Conservation (phyloP, 2,329 filamentous ascomycete genomes). For the Simplicillium sp. region DNA sequence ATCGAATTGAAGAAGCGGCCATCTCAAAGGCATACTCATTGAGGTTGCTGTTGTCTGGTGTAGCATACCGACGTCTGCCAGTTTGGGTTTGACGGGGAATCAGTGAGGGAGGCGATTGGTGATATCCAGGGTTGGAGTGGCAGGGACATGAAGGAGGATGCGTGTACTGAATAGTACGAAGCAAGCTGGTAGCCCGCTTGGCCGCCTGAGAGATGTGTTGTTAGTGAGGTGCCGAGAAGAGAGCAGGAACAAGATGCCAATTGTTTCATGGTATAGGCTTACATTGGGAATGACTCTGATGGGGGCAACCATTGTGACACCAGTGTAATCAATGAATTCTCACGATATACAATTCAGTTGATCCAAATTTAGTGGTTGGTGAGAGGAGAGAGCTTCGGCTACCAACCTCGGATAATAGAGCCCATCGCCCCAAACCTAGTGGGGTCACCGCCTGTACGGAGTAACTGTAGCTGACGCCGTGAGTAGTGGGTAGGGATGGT, state of each 20-base stretch:
- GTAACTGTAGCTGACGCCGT: too few relatives aligned
- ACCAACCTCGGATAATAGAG: too few relatives aligned
- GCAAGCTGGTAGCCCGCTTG: constrained; percentile 58
- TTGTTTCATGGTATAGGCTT: constrained; percentile 7
- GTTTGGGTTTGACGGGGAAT: constrained; percentile 31
- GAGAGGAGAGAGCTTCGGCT: too few relatives aligned
- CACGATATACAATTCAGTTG: too few relatives aligned
- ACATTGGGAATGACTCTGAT: constrained; percentile 24
- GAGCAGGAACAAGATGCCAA: neutral
- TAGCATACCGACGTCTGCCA: constrained; percentile 51
- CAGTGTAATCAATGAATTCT: neutral
- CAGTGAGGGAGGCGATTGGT: constrained; percentile 54
- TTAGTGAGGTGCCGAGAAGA: neutral
- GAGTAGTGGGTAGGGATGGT: too few relatives aligned
- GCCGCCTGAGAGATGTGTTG: constrained; percentile 34
- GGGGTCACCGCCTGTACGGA: too few relatives aligned
- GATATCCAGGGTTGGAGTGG: constrained; percentile 78
- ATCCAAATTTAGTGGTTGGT: too few relatives aligned
- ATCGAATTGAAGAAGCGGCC: constrained; percentile 90
- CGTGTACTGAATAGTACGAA: constrained; percentile 84
- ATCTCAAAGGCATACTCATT: constrained; percentile 99
- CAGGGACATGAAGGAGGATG: constrained; percentile 86
- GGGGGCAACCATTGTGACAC: constrained; percentile 8
- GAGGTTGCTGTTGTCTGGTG: constrained; percentile 49
- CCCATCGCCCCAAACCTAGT: too few relatives aligned